Evolutionary conservation across 768 basidiomycete species (phyloP).

Genomic region (Boletus tylopilopsis): DNA sequence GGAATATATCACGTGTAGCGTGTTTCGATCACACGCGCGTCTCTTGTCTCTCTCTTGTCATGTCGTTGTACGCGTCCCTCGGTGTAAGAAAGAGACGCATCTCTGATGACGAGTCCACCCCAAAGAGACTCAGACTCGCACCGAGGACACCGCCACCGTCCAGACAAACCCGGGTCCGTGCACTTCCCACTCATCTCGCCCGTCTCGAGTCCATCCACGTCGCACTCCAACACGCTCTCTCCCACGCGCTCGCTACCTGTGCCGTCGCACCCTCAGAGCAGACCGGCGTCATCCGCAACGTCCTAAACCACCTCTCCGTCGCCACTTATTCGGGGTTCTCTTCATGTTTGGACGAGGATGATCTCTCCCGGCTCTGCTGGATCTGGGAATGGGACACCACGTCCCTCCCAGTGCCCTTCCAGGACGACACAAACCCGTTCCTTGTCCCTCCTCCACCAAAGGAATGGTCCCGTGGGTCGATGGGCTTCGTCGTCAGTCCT

Average conservation of each 20-base stretch:
- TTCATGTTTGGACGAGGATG: slow-evolving; percentile 61
- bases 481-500: slow-evolving; percentile 73
- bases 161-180: slow-evolving; percentile 7
- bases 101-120: slow-evolving; percentile 52
- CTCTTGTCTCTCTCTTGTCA: neutral
- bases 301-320: slow-evolving; percentile 73
- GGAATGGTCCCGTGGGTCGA: slow-evolving; percentile 77
- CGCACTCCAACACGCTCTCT: slow-evolving; percentile 75
- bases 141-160: slow-evolving; percentile 20
- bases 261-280: slow-evolving; percentile 75
- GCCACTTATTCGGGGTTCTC: slow-evolving; percentile 64
- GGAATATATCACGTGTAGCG: slow-evolving; percentile 31
- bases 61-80: slow-evolving; percentile 35
- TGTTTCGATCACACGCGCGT: slow-evolving; percentile 2
- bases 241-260: slow-evolving; percentile 80
- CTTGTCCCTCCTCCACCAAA: slow-evolving; percentile 45
- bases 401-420: slow-evolving; percentile 30
- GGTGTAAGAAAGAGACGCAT: slow-evolving; percentile 64
- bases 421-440: slow-evolving; percentile 73
- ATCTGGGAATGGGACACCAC: slow-evolving; percentile 83
- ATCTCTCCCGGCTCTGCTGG: slow-evolving; percentile 78
- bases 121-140: slow-evolving; percentile 64
- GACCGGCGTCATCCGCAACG: slow-evolving; percentile 71
- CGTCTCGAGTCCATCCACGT: slow-evolving; percentile 64
- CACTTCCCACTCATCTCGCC: slow-evolving; percentile 55